phyloP scores from a whole-genome alignment of 2,329 filamentous ascomycete genomes.

The Alternaria dauci region DNA sequence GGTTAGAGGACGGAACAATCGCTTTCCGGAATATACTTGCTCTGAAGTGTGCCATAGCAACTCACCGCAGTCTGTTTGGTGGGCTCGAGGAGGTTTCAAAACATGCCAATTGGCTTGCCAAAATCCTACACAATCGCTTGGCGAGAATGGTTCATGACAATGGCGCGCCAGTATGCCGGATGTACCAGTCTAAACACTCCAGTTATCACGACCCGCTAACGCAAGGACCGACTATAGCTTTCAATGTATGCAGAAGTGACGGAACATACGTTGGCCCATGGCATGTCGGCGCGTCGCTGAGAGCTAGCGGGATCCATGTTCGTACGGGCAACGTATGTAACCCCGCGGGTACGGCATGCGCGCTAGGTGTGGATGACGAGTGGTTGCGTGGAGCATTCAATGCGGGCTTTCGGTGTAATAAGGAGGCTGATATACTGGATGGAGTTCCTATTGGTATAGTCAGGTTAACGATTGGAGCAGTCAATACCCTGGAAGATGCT shows the following conservation, averaged over 20 bases:
- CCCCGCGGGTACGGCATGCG: constrained; percentile 59
- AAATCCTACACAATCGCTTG: constrained; percentile 60
- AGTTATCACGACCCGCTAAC: constrained; percentile 61
- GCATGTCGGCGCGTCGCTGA: constrained; percentile 67
- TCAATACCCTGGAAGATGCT: constrained; percentile 66
- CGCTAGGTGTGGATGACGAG: constrained; percentile 60
- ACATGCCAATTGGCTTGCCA: constrained; percentile 64
- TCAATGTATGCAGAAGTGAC: constrained; percentile 66
- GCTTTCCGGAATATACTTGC: constrained; percentile 72
- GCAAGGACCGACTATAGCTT: constrained; percentile 70
- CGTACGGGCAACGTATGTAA: constrained; percentile 67
- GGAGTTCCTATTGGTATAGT: constrained; percentile 67
- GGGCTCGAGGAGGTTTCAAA: constrained; percentile 67
- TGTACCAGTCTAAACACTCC: constrained; percentile 63
- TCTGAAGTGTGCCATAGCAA: constrained; percentile 66
- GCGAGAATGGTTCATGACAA: constrained; percentile 61
- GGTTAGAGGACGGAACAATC: constrained; percentile 72
- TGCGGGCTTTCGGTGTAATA: constrained; percentile 66
- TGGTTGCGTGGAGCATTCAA: constrained; percentile 65
- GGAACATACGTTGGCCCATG: constrained; percentile 65
- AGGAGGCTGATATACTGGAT: constrained; percentile 62
- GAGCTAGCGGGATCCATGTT: constrained; percentile 65
- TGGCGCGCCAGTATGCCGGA: constrained; percentile 59
- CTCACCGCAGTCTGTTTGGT: constrained; percentile 64
- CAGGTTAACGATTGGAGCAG: constrained; percentile 67